Evolutionary conservation across 139 green algal genomes (phyloP).

Genomic region (Coelastrella sp.): DNA sequence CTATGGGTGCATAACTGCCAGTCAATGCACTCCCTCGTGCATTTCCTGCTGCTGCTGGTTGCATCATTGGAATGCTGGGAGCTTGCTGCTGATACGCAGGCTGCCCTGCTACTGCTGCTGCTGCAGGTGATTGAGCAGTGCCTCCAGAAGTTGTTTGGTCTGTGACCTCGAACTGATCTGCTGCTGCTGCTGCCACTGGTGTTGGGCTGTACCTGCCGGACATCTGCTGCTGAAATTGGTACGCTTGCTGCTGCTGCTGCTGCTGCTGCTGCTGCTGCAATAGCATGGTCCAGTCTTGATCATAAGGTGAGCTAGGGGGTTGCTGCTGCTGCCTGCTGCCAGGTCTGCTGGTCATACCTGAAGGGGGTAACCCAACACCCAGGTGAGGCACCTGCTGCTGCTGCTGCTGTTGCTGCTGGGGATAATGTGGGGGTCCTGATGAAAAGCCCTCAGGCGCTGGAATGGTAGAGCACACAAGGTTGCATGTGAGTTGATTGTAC

Average conservation of each 20-base stretch:
- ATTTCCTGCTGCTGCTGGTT: not conserved
- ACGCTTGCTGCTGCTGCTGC: slow-evolving; percentile 29
- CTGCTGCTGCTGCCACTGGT: not conserved
- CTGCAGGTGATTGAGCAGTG: not conserved
- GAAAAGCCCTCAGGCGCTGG: not conserved
- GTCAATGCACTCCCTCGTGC: not conserved
- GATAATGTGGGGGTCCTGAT: not conserved
- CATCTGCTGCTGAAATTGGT: slow-evolving; percentile 32
- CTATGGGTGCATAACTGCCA: not conserved
- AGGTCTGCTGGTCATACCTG: not conserved
- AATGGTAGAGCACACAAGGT: not conserved
- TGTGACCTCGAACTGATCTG: not conserved
- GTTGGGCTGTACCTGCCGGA: not conserved
- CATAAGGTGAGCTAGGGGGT: not conserved
- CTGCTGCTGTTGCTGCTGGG: not conserved
- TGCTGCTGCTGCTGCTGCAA: slow-evolving; percentile 35
- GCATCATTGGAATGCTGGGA: not conserved
- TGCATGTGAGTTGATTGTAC: not conserved
- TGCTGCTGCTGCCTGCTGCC: slow-evolving; percentile 33
- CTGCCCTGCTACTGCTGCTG: not conserved
- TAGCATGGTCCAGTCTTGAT: not conserved
- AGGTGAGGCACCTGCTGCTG: not conserved
- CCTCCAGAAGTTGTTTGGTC: not conserved
- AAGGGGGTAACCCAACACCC: not conserved
- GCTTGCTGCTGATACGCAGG: not conserved